These are phyloP conservation scores for Cercospora beticola DNA, from an alignment of 2,329 filamentous ascomycete species.

Conservation along the genomic window DNA sequence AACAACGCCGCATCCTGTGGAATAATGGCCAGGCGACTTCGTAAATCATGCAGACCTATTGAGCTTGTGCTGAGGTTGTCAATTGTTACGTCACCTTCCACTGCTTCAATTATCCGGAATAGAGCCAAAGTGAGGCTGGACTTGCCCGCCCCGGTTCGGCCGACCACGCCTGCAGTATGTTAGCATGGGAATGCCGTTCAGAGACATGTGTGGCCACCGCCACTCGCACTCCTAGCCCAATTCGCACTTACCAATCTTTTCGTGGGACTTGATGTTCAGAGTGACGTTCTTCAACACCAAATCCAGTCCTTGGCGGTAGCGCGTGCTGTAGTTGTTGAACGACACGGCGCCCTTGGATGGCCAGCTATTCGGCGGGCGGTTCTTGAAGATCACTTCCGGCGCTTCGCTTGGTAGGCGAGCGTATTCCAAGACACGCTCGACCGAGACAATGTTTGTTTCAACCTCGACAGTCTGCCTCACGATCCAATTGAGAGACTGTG, in stretches of 20 bases:
- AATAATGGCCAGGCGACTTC: conserved; percentile 89
- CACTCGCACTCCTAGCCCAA: not conserved
- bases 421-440: conserved; percentile 96
- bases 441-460: conserved; percentile 99
- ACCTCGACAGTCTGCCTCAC: conserved; percentile 98
- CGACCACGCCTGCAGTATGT: conserved; percentile 69
- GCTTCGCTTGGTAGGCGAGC: conserved; percentile 87
- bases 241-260: conserved; percentile 73
- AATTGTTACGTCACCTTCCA: conserved; percentile 79
- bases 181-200: not conserved
- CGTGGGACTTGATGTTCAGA: conserved; percentile 88
- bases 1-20: conserved; percentile 97
- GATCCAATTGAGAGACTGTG: conserved; percentile 97
- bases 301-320: conserved; percentile 86
- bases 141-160: conserved; percentile 93
- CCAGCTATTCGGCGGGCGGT: conserved; percentile 86
- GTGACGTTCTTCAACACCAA: conserved; percentile 91
- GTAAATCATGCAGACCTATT: conserved; percentile 85
- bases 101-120: conserved; percentile 92
- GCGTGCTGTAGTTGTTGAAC: conserved; percentile 91
- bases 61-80: conserved; percentile 85
- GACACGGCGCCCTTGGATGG: conserved; percentile 83
- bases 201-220: not conserved
- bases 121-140: conserved; percentile 88
- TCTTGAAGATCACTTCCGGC: conserved; percentile 86